Percentiles rank a stretch among this genome's conserved stretches.
phyloP scores from a whole-genome alignment of 2,329 filamentous ascomycete species.

The Tolypocladium sp. region DNA sequence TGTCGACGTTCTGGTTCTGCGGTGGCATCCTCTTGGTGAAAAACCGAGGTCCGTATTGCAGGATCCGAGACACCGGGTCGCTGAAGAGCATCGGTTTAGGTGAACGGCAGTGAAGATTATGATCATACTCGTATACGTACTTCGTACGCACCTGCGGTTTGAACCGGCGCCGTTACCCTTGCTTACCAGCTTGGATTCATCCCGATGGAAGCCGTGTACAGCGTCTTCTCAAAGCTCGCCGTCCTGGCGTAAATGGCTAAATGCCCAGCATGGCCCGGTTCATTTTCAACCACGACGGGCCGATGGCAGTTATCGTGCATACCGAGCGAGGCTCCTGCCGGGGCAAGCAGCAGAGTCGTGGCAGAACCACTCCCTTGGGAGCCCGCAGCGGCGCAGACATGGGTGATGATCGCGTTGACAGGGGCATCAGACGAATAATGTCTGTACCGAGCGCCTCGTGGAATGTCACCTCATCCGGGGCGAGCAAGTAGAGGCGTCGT shows the following conservation, averaged over 20 bases:
- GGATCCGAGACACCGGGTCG: neutral
- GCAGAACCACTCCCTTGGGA: neutral
- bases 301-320: neutral
- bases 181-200: neutral
- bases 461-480: neutral
- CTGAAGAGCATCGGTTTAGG: neutral
- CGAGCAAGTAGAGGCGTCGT: neutral
- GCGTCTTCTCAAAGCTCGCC: neutral
- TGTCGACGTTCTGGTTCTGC: neutral
- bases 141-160: no score
- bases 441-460: neutral
- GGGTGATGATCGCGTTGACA: neutral
- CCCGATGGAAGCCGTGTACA: neutral
- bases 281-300: neutral
- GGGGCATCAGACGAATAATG: neutral
- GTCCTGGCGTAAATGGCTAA: neutral
- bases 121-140: no score
- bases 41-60: neutral
- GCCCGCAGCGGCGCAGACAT: neutral
- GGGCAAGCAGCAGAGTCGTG: neutral
- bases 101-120: neutral
- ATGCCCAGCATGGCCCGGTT: neutral
- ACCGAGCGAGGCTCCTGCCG: neutral
- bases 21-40: neutral
- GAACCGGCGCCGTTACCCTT: neutral